Conservation (phyloP, 805 yeast genomes). For the Isabelozyma gotoi region DNA sequence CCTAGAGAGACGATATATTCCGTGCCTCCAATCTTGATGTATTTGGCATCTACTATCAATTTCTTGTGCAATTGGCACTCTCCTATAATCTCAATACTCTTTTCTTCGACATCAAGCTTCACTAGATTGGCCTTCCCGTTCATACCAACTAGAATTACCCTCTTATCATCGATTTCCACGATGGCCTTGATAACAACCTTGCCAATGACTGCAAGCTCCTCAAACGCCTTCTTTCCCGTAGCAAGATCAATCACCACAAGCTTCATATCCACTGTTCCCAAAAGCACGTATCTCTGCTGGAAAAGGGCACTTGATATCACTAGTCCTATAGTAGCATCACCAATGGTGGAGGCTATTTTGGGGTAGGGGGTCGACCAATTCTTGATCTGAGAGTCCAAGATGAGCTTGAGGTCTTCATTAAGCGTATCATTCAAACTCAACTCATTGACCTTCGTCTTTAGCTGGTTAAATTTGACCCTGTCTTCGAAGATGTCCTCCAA, state of each 20-base stretch:
- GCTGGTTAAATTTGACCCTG: slow-evolving; percentile 26
- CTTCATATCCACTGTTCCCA: slow-evolving; percentile 18
- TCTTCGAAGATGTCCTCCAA: slow-evolving; percentile 41
- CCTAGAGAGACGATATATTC: slow-evolving; percentile 55
- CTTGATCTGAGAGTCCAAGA: slow-evolving; percentile 10
- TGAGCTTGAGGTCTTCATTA: slow-evolving; percentile 9
- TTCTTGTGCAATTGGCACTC: slow-evolving; percentile 33
- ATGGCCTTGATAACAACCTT: slow-evolving; percentile 35
- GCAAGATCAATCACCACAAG: slow-evolving; percentile 16
- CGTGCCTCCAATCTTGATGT: slow-evolving; percentile 13
- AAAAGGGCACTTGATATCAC: slow-evolving; percentile 18
- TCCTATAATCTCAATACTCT: slow-evolving; percentile 3
- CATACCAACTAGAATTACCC: slow-evolving; percentile 49
- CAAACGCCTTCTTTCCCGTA: slow-evolving; percentile 15
- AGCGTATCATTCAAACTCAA: slow-evolving; percentile 7
- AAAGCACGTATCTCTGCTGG: slow-evolving; percentile 11
- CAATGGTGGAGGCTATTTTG: slow-evolving; percentile 5
- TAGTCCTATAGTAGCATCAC: slow-evolving; percentile 18
- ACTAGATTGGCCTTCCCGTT: slow-evolving; percentile 42
- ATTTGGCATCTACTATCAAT: slow-evolving; percentile 38
- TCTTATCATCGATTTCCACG: slow-evolving; percentile 19
- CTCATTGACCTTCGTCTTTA: slow-evolving; percentile 6
- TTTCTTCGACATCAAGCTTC: slow-evolving; percentile 3
- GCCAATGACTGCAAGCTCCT: slow-evolving; percentile 16
- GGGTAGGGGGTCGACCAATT: slow-evolving; percentile 37